Percentiles rank a stretch among this genome's conserved stretches.
Evolutionary conservation across 352 stramenopile genomes (phyloP).

Genomic region (Globisporangium apiculatum): DNA sequence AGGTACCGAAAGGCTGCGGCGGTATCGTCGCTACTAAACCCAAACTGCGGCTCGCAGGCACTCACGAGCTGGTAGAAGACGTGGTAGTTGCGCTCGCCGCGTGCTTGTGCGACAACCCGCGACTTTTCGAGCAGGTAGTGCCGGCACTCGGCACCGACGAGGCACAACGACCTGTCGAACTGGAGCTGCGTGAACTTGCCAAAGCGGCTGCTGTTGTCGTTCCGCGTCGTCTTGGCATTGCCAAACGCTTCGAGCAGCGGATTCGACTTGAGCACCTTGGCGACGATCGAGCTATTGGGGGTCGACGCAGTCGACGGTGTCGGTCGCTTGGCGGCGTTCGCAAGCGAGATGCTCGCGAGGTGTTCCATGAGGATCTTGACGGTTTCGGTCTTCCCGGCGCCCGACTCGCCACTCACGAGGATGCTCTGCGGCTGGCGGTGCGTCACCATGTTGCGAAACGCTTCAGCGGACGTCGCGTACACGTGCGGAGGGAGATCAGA

Average conservation of each 20-base stretch:
- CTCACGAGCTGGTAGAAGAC: slow-evolving; percentile 96
- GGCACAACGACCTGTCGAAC: slow-evolving; percentile 82
- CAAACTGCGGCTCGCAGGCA: slow-evolving; percentile 48
- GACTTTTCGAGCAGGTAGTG: slow-evolving; percentile 98
- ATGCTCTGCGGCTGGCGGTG: slow-evolving; percentile 72
- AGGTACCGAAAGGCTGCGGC: slow-evolving; percentile 66
- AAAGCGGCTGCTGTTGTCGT: slow-evolving; percentile 94
- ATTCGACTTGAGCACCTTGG: slow-evolving; percentile 89
- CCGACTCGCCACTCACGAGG: slow-evolving; percentile 80
- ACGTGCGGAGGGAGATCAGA: slow-evolving; percentile 83
- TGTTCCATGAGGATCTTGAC: slow-evolving; percentile 98
- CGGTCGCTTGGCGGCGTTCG: slow-evolving; percentile 28
- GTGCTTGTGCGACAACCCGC: slow-evolving; percentile 86
- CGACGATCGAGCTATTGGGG: slow-evolving; percentile 27
- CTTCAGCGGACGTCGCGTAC: slow-evolving; percentile 83
- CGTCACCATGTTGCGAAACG: slow-evolving; percentile 79
- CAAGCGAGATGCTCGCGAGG: slow-evolving; percentile 81
- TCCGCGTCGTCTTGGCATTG: slow-evolving; percentile 90
- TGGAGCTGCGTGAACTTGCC: slow-evolving; percentile 94
- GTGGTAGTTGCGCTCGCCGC: slow-evolving; percentile 97
- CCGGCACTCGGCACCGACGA: slow-evolving; percentile 85
- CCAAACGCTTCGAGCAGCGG: slow-evolving; percentile 87
- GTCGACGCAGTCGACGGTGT: slow-evolving; percentile 34
- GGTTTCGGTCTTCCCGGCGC: slow-evolving; percentile 93
- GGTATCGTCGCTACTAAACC: slow-evolving; percentile 37